Percentiles rank a stretch among this genome's conserved stretches.
Conservation (phyloP, 225 moss, liverwort and hornwort species). For the Marchantia polymorpha region DNA sequence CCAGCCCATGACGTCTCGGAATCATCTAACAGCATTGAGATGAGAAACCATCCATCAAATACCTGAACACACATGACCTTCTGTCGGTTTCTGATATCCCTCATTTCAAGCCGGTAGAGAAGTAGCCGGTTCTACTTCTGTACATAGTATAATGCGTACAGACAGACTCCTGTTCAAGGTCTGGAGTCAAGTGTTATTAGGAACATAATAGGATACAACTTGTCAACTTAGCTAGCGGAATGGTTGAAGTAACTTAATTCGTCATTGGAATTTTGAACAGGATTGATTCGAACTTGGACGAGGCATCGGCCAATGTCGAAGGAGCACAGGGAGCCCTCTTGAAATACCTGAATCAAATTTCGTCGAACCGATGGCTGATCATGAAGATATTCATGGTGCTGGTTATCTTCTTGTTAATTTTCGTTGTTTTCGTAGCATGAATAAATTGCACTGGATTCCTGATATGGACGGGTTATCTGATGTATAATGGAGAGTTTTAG, state of each 20-base stretch:
- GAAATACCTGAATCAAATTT: slow-evolving; percentile 85
- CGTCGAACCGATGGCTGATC: slow-evolving; percentile 94
- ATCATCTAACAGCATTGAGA: too few species aligned
- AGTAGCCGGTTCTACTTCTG: too few species aligned
- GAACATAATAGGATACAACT: not conserved
- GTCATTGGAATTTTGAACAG: slow-evolving; percentile 41
- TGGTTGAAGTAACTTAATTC: not conserved
- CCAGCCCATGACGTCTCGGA: too few species aligned
- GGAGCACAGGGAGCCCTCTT: slow-evolving; percentile 92
- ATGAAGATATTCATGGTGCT: slow-evolving; percentile 95
- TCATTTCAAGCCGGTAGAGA: too few species aligned
- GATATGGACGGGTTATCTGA: slow-evolving; percentile 18
- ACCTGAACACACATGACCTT: too few species aligned
- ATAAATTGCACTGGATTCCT: slow-evolving; percentile 17
- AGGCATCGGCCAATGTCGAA: slow-evolving; percentile 80
- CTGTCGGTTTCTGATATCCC: too few species aligned
- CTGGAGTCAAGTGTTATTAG: too few species aligned
- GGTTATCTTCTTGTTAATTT: slow-evolving; percentile 84
- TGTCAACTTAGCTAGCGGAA: not conserved
- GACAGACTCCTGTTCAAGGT: too few species aligned
- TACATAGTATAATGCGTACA: too few species aligned
- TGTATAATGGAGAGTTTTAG: slow-evolving; percentile 33
- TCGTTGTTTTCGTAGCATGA: slow-evolving; percentile 87
- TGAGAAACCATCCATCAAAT: too few species aligned
- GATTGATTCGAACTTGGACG: slow-evolving; percentile 96